These are phyloP conservation scores for Naganishia cerealis DNA, from an alignment of 1,284 basidiomycete species.

Conservation along the genomic window DNA sequence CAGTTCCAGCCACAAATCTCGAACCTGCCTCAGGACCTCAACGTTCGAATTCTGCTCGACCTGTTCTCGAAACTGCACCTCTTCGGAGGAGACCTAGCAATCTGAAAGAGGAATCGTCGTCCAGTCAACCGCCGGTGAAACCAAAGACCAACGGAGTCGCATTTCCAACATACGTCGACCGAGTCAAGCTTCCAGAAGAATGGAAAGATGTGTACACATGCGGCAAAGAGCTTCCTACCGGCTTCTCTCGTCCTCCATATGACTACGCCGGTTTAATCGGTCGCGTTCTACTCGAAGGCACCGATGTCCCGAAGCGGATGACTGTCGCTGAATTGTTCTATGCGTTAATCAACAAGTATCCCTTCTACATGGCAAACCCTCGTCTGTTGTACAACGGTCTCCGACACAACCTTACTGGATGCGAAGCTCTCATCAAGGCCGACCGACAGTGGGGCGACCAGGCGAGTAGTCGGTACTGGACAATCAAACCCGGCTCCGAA, in stretches of 20 bases:
- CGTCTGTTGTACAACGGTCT: conserved; percentile 55
- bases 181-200: conserved; percentile 20
- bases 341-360: conserved; percentile 30
- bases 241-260: conserved; percentile 43
- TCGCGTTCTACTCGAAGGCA: conserved; percentile 45
- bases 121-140: not conserved
- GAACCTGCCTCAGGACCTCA: conserved; percentile 21
- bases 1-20: not conserved
- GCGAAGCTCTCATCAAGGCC: conserved; percentile 53
- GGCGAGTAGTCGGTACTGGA: conserved; percentile 53
- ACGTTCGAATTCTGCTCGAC: conserved; percentile 19
- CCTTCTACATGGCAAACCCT: conserved; percentile 50
- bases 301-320: conserved; percentile 47
- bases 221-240: conserved; percentile 7
- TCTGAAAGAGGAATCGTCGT: not conserved
- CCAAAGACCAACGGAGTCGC: conserved; percentile 15
- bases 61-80: not conserved
- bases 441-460: conserved; percentile 53
- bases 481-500: conserved; percentile 52
- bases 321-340: conserved; percentile 51
- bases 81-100: not conserved
- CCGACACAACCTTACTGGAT: conserved; percentile 54
- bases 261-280: conserved; percentile 53
- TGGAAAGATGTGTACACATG: conserved; percentile 15
- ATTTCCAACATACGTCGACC: conserved; percentile 24